These are phyloP conservation scores for Kazachstania sp. DNA, from an alignment of 1,139 yeast species.

Conservation along the genomic window DNA sequence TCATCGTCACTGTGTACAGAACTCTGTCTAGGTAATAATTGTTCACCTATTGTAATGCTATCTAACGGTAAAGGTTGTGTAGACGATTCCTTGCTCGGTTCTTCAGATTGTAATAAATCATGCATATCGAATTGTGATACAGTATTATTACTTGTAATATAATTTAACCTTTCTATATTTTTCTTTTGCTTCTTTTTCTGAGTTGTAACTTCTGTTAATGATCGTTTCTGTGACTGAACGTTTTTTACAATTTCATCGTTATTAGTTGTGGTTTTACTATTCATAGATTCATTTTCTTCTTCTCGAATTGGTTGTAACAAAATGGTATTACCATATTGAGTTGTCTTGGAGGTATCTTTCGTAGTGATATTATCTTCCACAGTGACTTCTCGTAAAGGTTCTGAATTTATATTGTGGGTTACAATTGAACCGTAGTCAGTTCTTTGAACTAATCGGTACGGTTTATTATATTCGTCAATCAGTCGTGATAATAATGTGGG, in stretches of 20 bases:
- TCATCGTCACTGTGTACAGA: not conserved
- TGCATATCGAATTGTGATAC: not conserved
- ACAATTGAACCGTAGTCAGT: constrained; percentile 1
- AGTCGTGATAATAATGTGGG: not conserved
- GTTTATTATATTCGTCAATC: constrained; percentile 6
- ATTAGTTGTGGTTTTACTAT: not conserved
- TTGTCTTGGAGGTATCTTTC: not conserved
- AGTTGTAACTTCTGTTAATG: too few relatives aligned
- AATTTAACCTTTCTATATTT: too few relatives aligned
- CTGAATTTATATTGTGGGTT: not conserved
- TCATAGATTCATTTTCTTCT: not conserved
- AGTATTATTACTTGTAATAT: too few relatives aligned
- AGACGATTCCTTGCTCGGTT: not conserved
- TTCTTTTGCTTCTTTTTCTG: too few relatives aligned
- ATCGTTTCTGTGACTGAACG: too few relatives aligned
- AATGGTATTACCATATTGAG: not conserved
- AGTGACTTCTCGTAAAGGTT: not conserved
- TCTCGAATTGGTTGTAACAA: not conserved
- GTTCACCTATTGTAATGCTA: constrained; percentile 5
- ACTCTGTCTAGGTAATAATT: not conserved
- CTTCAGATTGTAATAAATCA: not conserved
- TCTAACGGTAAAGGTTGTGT: constrained; percentile 4
- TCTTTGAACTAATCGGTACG: constrained; percentile 8
- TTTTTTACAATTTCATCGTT: too few relatives aligned
- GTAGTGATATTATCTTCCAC: not conserved